Evolutionary conservation across 345 rosid genomes (phyloP).

Genomic region (Arabis alpina): DNA sequence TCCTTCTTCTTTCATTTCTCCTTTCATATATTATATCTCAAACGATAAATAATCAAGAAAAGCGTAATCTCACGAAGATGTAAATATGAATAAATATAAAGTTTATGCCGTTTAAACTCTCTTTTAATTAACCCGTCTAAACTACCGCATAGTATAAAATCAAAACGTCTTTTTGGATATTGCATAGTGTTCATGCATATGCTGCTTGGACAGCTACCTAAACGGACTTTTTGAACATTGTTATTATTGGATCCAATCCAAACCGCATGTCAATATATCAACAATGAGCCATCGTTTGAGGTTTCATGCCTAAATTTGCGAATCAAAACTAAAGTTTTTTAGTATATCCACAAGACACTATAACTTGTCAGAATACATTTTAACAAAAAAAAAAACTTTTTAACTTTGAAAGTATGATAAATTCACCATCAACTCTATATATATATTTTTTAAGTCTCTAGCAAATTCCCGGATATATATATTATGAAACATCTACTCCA

Average conservation of each 20-base stretch:
- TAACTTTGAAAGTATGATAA: not conserved
- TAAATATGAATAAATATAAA: too few relatives aligned
- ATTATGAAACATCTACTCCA: not conserved
- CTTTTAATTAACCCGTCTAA: too few relatives aligned
- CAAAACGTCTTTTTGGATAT: too few relatives aligned
- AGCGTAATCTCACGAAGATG: too few relatives aligned
- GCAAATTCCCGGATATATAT: not conserved
- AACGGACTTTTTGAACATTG: too few relatives aligned
- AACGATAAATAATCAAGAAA: too few relatives aligned
- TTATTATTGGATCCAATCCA: not conserved
- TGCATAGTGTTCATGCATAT: too few relatives aligned
- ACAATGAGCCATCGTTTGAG: not conserved
- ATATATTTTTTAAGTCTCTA: too few relatives aligned
- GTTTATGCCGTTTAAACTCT: too few relatives aligned
- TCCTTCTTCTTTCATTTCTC: not conserved
- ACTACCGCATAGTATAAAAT: too few relatives aligned
- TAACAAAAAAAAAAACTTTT: not conserved
- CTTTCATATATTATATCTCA: not conserved
- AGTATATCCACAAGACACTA: not conserved
- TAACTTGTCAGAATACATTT: too few relatives aligned
- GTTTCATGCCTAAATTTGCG: constrained; percentile 8
- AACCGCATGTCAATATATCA: not conserved
- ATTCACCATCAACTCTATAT: not conserved
- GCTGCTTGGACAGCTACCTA: too few relatives aligned
- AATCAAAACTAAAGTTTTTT: not conserved